phyloP scores from a whole-genome alignment of 768 basidiomycete species.

The Dioszegia crocea region DNA sequence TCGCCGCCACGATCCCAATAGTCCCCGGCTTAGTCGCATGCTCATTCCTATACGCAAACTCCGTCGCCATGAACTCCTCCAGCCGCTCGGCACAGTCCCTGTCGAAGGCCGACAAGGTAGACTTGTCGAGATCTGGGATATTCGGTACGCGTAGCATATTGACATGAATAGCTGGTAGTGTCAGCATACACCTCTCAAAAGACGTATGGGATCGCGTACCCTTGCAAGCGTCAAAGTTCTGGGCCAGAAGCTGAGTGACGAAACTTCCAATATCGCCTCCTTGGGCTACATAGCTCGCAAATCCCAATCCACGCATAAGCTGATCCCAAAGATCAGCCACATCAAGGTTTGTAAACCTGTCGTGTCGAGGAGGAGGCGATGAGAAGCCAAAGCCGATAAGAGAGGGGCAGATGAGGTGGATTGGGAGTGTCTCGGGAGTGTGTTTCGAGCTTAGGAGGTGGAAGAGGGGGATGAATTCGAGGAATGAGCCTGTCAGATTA shows the following conservation, averaged over 20 bases:
- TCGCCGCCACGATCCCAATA: constrained; percentile 11
- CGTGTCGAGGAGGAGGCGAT: constrained; percentile 31
- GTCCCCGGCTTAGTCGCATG: constrained; percentile 17
- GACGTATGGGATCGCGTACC: constrained; percentile 22
- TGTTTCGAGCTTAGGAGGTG: constrained; percentile 11
- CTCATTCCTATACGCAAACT: constrained; percentile 16
- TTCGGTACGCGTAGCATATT: constrained; percentile 4
- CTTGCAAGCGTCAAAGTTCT: constrained; percentile 33
- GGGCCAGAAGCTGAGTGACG: constrained; percentile 31
- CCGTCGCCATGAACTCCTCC: constrained; percentile 3
- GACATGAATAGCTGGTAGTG: constrained; percentile 12
- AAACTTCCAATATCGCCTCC: constrained; percentile 48
- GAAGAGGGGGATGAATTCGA: constrained; percentile 26
- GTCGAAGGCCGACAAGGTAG: constrained; percentile 1
- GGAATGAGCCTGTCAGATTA: constrained; percentile 10
- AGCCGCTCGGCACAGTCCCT: constrained; percentile 1
- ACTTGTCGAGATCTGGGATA: constrained; percentile 1
- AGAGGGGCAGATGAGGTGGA: constrained; percentile 34
- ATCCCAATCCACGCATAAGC: constrained; percentile 47
- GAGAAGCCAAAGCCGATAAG: constrained; percentile 46
- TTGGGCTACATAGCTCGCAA: constrained; percentile 43
- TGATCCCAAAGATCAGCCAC: constrained; percentile 36
- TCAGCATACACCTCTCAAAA: not conserved
- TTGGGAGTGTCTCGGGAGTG: constrained; percentile 16
- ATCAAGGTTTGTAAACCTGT: constrained; percentile 30